Base-by-base conservation (phyloP, 2,329 filamentous ascomycete species). In the Aspergillus candidus region DNA sequence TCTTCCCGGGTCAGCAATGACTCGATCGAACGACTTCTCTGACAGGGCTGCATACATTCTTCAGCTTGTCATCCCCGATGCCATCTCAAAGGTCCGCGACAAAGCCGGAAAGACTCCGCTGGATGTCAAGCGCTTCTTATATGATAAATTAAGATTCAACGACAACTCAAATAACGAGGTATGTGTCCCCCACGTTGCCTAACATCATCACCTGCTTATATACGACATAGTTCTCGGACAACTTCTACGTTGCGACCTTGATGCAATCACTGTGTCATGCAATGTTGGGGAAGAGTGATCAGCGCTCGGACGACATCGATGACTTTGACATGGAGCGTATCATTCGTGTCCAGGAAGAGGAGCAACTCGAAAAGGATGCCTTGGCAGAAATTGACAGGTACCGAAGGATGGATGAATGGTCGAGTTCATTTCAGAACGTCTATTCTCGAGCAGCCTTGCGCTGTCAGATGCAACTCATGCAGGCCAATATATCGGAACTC, bases 111-210 rank as follows among this genome's bases (percentile, higher is more conserved):
- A 81, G 56, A 90, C 89, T 42, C 90, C 91, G 0, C 74, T 84
- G 58, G 75, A 83, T 41, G 88, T 88, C 4, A 86, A 90, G 45
- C 78, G 80, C 32, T 94, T 96, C 63, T 79, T 98, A 38, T 78
- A 94, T 15, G 89, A 96, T 55, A 86, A 94, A 60, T 73, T 98
- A 30, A 84, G 86, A 38, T 91, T 89, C 70, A 98, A 98, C 61
- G 90, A 98, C 67, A 98, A 98, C 61, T 83, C 86, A 2, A 84
- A 86, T 48, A 98, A 98, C 56, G 72, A 72, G 58, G 72, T 74
- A 61, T 57, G 61, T 44, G 15, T 18, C 41, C 6, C 10, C 35
- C 4, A n/a, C 11, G 2, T 39, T 18, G 33, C 31, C 35, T 29
- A 38, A 44, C 43, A 29, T 35, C 43, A 29, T 35, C 11, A 10